phyloP scores from a whole-genome alignment of 1,284 basidiomycete genomes.

The Pyrrhoderma noxium region DNA sequence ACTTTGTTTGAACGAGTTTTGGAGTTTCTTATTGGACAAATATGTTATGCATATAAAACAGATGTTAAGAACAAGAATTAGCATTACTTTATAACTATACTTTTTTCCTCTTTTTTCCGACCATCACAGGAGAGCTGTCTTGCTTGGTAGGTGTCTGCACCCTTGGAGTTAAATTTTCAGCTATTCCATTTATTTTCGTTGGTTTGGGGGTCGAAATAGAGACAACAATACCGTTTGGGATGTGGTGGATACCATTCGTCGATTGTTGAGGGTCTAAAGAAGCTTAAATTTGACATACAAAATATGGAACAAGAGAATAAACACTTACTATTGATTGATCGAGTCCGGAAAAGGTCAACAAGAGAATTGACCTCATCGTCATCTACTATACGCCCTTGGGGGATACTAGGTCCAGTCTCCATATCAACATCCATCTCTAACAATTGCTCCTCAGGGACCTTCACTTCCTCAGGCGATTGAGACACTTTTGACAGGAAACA shows the following conservation, averaged over 20 bases:
- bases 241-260: slow-evolving; percentile 5
- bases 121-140: slow-evolving; percentile 22
- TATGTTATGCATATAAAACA: slow-evolving; percentile 10
- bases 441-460: slow-evolving; percentile 32
- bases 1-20: no score
- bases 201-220: slow-evolving; percentile 9
- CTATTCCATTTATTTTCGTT: not conserved
- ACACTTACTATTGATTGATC: slow-evolving; percentile 37
- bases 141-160: no score
- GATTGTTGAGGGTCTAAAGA: no score
- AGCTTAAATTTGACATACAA: no score
- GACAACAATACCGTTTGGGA: slow-evolving; percentile 21
- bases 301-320: not conserved
- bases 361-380: slow-evolving; percentile 42
- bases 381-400: slow-evolving; percentile 33
- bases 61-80: slow-evolving; percentile 11
- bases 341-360: slow-evolving; percentile 42
- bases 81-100: slow-evolving; percentile 21
- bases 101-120: slow-evolving; percentile 35
- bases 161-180: not conserved
- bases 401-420: slow-evolving; percentile 11
- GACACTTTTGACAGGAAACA: slow-evolving; percentile 41
- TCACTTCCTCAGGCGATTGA: slow-evolving; percentile 30
- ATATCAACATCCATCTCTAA: slow-evolving; percentile 22
- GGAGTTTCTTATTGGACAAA: not conserved